These are phyloP conservation scores for Cystobasidium sp. DNA, from an alignment of 1,284 basidiomycete genomes.

Conservation along the genomic window DNA sequence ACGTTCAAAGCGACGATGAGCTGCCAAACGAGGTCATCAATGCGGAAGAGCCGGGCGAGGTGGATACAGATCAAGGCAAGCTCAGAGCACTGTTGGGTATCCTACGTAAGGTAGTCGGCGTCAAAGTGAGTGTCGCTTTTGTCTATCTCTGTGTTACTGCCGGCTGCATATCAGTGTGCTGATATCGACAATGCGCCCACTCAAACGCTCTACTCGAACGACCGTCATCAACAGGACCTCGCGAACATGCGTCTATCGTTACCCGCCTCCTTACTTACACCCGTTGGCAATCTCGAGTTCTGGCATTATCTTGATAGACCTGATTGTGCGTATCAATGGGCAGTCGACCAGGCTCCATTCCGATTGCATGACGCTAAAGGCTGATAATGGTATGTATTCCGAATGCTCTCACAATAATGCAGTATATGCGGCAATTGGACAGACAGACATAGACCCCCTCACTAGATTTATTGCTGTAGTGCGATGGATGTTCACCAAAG, in stretches of 20 bases:
- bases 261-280: slow-evolving; percentile 62
- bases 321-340: slow-evolving; percentile 59
- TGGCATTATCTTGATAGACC: slow-evolving; percentile 94
- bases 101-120: slow-evolving; percentile 42
- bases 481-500: slow-evolving; percentile 71
- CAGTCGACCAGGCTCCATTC: slow-evolving; percentile 10
- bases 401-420: neutral
- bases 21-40: slow-evolving; percentile 20
- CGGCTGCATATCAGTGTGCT: neutral
- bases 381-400: neutral
- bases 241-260: slow-evolving; percentile 42
- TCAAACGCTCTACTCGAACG: neutral
- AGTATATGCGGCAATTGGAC: slow-evolving; percentile 49
- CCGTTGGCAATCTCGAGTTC: slow-evolving; percentile 91
- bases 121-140: slow-evolving; percentile 32
- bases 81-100: slow-evolving; percentile 41
- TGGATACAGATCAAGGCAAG: slow-evolving; percentile 37
- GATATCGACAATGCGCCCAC: neutral
- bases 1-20: neutral
- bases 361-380: slow-evolving; percentile 14
- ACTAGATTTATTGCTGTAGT: slow-evolving; percentile 90
- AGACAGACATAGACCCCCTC: slow-evolving; percentile 70
- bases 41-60: slow-evolving; percentile 24
- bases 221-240: slow-evolving; percentile 29
- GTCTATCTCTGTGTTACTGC: neutral